Evolutionary conservation across 139 green algal species (phyloP), one percentile per base, ranked within the genome.

Genomic region (Chlorella ohadii): DNA sequence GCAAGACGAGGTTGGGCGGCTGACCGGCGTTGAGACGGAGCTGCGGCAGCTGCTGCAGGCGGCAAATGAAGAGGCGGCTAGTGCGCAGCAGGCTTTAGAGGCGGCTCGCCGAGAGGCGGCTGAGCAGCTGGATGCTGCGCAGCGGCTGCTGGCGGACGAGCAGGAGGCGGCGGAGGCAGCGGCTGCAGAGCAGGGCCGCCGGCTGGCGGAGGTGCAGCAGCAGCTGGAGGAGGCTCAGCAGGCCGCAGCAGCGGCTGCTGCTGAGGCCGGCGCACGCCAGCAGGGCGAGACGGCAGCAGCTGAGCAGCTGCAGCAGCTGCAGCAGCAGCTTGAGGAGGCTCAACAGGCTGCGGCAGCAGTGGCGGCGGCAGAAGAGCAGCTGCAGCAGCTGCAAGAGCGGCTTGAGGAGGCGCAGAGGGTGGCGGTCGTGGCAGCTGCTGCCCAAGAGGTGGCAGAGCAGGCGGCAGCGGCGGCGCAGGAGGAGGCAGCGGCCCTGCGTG

Each of bases 341-440:
- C 72, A 51, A 15, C 44, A 64, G 17, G 44, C n/a, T 0, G n/a
- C 28, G 13, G 72, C 44, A 31, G 72, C 38, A n/a, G n/a, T n/a
- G n/a, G n/a, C n/a, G n/a, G 70, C 31, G 25, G 84, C 67, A 17
- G 70, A 15, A 17, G 41, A 63, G 55, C 57, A 65, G 31, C 47
- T 25, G 33, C 33, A 77, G 72, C 51, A 38, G 33, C 64, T 86
- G 55, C 72, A 70, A 34, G 80, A 84, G 36, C 51, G 83, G 51
- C 81, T 86, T 65, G 73, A 86, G 13, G 31, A 47, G 16, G 51
- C 83, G 55, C 55, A 66, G 80, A 36, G 72, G 28, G 6, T 28
- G 41, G 41, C 28, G 17, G 44, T 44, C 4, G 72, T 56, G 38
- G 68, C 68, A 33, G 68, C 68, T 19, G 68, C 68, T 9, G 68